Evolutionary conservation across 257 asterid species (phyloP).

Genomic region (Nicotiana tomentosiformis): DNA sequence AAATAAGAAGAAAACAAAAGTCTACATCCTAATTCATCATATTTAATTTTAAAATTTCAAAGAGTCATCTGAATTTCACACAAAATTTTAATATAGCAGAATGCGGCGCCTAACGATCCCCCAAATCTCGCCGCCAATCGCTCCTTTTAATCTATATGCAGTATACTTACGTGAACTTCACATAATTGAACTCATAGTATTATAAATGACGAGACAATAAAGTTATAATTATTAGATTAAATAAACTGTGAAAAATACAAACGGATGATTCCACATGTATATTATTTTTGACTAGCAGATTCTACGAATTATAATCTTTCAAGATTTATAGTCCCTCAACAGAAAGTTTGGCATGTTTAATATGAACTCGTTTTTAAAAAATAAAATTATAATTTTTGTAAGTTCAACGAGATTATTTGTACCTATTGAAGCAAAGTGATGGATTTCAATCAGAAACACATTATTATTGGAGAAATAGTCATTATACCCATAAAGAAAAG

Average conservation of each 20-base stretch:
- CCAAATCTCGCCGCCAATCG: slow-evolving; percentile 53
- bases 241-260: background rate
- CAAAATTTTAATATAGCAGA: background rate
- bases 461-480: too few relatives aligned
- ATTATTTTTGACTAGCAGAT: background rate
- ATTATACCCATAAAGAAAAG: background rate
- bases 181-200: background rate
- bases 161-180: background rate
- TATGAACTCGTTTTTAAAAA: background rate
- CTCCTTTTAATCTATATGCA: slow-evolving; percentile 19
- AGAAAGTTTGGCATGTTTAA: background rate
- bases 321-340: background rate
- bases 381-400: background rate
- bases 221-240: background rate
- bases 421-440: background rate
- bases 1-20: background rate
- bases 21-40: background rate
- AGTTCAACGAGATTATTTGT: background rate
- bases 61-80: background rate
- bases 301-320: background rate
- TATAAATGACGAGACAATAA: background rate
- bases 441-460: background rate
- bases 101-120: slow-evolving; percentile 48
- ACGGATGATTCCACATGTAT: background rate
- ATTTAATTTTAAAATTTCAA: background rate